Evolutionary conservation across 495 filamentous ascomycete species (phyloP).

Genomic region (Hypoxylon fragiforme): DNA sequence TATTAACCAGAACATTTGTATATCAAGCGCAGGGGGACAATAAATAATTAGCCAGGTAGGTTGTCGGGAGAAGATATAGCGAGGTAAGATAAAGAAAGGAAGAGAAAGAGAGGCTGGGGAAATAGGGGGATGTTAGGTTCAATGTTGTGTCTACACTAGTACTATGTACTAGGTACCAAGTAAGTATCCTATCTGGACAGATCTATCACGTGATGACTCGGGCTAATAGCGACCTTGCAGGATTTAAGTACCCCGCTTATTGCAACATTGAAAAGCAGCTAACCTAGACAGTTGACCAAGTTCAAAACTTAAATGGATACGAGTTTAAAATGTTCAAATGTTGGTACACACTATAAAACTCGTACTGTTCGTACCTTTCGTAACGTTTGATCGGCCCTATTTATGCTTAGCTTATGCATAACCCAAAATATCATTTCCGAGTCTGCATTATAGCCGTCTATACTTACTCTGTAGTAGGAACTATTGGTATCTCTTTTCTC

Average conservation of each 20-base stretch:
- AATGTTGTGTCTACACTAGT: no score
- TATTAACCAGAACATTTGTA: no score
- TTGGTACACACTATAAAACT: no score
- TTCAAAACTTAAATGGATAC: background rate
- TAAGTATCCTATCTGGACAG: background rate
- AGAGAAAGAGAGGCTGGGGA: background rate
- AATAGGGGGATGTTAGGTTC: background rate
- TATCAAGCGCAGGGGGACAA: background rate
- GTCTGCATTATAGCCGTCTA: conserved; percentile 21
- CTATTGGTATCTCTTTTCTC: conserved; percentile 1
- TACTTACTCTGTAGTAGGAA: no score
- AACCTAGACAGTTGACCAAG: background rate
- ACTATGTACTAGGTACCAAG: background rate
- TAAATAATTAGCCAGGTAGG: no score
- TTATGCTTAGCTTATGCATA: conserved; percentile 34
- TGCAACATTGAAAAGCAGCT: background rate
- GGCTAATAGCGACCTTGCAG: background rate
- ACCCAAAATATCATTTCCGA: conserved; percentile 31
- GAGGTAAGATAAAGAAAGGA: background rate
- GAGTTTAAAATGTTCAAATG: no score
- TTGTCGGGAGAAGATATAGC: background rate
- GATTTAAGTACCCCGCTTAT: conserved; percentile 11
- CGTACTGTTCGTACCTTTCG: background rate
- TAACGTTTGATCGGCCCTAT: conserved; percentile 27
- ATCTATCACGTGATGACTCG: conserved; percentile 5